A percentile compares a stretch with the other conserved stretches of the same genome.
These are phyloP conservation scores for Pseudonectria buxi DNA, from an alignment of 2,329 filamentous ascomycete genomes.

Conservation along the genomic window DNA sequence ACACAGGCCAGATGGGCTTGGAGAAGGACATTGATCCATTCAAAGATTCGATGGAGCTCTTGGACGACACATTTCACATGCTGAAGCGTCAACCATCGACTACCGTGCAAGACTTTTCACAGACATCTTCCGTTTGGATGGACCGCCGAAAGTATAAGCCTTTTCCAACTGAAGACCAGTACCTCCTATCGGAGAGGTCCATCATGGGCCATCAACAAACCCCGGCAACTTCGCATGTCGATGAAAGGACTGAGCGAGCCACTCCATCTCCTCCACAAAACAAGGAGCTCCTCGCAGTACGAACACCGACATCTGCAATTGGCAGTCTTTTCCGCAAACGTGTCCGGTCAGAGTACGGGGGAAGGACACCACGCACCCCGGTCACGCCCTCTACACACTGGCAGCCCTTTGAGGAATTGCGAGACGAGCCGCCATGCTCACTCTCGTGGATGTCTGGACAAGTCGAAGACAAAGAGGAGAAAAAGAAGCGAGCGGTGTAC, in stretches of 20 bases:
- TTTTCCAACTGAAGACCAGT: constrained; percentile 3
- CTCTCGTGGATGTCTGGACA: constrained; percentile 17
- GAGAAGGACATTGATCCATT: background rate
- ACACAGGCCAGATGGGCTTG: background rate
- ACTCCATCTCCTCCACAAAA: constrained; percentile 8
- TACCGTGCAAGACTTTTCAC: constrained; percentile 8
- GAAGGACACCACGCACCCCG: constrained; percentile 12
- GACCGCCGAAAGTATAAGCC: constrained; percentile 1
- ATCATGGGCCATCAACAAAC: constrained; percentile 4
- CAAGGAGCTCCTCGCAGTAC: constrained; percentile 1
- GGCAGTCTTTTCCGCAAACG: constrained; percentile 21
- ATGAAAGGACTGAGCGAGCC: background rate
- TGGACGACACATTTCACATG: background rate
- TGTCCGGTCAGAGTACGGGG: constrained; percentile 12
- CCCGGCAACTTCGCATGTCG: constrained; percentile 1
- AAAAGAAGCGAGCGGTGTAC: constrained; percentile 13
- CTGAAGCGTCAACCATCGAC: constrained; percentile 1
- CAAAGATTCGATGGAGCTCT: background rate
- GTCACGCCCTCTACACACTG: constrained; percentile 16
- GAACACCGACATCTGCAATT: constrained; percentile 19
- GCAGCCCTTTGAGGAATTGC: constrained; percentile 19
- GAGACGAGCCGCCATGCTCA: constrained; percentile 13
- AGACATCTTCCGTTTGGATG: constrained; percentile 4
- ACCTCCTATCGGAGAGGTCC: constrained; percentile 7
- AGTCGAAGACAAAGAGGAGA: constrained; percentile 13